Evolutionary conservation across 306 rosid genomes (phyloP).

Genomic region (Acacia melanoxylon): DNA sequence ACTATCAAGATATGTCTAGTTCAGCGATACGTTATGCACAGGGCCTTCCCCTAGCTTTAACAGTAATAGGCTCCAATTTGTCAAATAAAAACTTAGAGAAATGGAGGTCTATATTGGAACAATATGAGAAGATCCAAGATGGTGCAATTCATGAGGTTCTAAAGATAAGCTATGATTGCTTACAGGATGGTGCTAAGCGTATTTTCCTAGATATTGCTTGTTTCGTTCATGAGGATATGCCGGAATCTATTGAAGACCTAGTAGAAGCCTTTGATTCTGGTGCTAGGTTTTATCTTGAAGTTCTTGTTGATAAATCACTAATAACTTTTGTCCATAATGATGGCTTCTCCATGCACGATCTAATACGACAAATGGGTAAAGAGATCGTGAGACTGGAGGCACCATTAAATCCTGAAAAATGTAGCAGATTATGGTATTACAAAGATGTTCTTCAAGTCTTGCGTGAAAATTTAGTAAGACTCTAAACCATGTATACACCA

Average conservation of each 20-base stretch:
- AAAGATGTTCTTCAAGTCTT: background rate
- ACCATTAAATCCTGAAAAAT: background rate
- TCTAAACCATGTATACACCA: no score
- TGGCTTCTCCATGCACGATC: background rate
- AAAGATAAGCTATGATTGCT: background rate
- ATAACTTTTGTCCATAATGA: no score
- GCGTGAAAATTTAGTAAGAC: background rate
- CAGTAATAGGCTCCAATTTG: background rate
- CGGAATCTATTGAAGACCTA: slow-evolving; percentile 7
- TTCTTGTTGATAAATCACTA: no score
- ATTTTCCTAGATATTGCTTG: background rate
- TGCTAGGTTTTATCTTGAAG: no score
- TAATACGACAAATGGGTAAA: no score
- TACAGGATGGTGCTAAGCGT: background rate
- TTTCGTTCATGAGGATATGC: background rate
- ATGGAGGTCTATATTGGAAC: background rate
- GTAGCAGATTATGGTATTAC: background rate
- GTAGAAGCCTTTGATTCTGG: background rate
- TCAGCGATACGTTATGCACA: background rate
- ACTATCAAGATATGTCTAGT: background rate
- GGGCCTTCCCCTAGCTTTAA: background rate
- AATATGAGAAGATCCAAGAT: background rate
- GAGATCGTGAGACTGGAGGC: background rate
- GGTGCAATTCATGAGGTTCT: background rate
- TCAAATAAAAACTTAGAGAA: background rate